Evolutionary conservation across 176 grass and related monocot genomes (phyloP).

Genomic region (Zizania latifolia): DNA sequence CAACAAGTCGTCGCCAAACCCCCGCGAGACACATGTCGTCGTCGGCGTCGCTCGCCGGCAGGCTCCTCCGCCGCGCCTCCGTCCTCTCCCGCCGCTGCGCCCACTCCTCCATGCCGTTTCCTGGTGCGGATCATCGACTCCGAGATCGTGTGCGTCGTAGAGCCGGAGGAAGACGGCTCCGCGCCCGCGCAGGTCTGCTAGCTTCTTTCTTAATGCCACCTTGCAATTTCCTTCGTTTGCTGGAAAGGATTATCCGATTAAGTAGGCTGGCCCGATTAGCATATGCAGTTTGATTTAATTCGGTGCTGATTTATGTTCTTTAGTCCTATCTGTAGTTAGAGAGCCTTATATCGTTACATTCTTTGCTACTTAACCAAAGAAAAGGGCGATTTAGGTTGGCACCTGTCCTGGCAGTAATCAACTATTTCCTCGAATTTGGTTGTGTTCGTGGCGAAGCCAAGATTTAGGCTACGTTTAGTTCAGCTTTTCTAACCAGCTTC

Average conservation of each 20-base stretch:
- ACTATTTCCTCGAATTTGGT: background rate
- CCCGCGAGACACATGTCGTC: background rate
- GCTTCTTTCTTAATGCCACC: background rate
- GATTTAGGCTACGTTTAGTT: too few species aligned
- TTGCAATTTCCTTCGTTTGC: background rate
- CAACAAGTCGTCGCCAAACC: slow-evolving; percentile 1
- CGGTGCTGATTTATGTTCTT: background rate
- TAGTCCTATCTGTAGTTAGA: background rate
- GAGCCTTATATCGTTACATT: background rate
- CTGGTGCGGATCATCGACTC: slow-evolving; percentile 57
- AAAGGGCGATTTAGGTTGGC: background rate
- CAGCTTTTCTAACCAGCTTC: too few species aligned
- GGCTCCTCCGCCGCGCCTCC: slow-evolving; percentile 47
- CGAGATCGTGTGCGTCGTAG: slow-evolving; percentile 50
- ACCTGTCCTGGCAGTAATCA: background rate
- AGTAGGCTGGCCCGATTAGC: background rate
- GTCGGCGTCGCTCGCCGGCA: slow-evolving; percentile 37
- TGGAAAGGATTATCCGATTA: background rate
- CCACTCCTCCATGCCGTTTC: slow-evolving; percentile 10
- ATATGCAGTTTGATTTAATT: background rate
- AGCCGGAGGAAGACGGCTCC: slow-evolving; percentile 28
- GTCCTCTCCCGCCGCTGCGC: background rate
- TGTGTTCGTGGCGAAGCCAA: too few species aligned
- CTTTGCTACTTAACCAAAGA: background rate
- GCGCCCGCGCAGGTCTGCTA: slow-evolving; percentile 19